A percentile compares a stretch with the other conserved stretches of the same genome.
These are phyloP conservation scores for Phallus indusiatus DNA, from an alignment of 768 basidiomycete species.

Conservation along the genomic window DNA sequence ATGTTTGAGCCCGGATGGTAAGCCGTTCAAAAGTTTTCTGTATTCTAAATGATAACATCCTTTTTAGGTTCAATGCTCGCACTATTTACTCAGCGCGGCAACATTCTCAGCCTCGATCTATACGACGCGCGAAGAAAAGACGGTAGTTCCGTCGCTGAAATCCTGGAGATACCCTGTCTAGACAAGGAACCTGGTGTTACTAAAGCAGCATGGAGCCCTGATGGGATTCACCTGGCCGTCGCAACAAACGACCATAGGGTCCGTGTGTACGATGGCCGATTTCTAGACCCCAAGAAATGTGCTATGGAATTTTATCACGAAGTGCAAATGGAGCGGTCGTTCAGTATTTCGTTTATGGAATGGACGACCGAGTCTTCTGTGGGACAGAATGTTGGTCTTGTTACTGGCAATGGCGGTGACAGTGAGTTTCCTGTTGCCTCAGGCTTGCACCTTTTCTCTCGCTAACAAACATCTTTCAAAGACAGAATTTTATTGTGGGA, in stretches of 20 bases:
- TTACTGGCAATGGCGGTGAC: slow-evolving; percentile 51
- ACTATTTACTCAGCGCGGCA: slow-evolving; percentile 20
- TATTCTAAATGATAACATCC: background rate
- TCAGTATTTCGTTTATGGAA: background rate
- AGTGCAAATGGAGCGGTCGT: slow-evolving; percentile 21
- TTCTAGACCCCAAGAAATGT: slow-evolving; percentile 30
- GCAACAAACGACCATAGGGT: slow-evolving; percentile 48
- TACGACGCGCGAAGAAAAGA: slow-evolving; percentile 39
- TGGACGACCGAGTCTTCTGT: slow-evolving; percentile 27
- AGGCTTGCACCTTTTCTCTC: slow-evolving; percentile 1
- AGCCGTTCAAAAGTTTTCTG: slow-evolving; percentile 6
- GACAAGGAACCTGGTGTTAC: slow-evolving; percentile 34
- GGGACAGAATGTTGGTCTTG: slow-evolving; percentile 34
- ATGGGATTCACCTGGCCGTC: slow-evolving; percentile 50
- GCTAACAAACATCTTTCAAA: slow-evolving; percentile 17
- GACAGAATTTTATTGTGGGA: slow-evolving; percentile 70
- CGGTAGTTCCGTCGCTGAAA: slow-evolving; percentile 16
- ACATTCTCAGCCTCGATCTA: slow-evolving; percentile 32
- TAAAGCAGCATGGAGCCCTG: slow-evolving; percentile 45
- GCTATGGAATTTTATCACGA: slow-evolving; percentile 43
- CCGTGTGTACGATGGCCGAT: slow-evolving; percentile 57
- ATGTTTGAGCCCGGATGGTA: slow-evolving; percentile 37
- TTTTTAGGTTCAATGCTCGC: slow-evolving; percentile 18
- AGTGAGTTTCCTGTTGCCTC: slow-evolving; percentile 30
- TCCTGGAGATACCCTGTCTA: slow-evolving; percentile 24